Evolutionary conservation across 768 basidiomycete species (phyloP).

Genomic region (Butyriboletus loyo): DNA sequence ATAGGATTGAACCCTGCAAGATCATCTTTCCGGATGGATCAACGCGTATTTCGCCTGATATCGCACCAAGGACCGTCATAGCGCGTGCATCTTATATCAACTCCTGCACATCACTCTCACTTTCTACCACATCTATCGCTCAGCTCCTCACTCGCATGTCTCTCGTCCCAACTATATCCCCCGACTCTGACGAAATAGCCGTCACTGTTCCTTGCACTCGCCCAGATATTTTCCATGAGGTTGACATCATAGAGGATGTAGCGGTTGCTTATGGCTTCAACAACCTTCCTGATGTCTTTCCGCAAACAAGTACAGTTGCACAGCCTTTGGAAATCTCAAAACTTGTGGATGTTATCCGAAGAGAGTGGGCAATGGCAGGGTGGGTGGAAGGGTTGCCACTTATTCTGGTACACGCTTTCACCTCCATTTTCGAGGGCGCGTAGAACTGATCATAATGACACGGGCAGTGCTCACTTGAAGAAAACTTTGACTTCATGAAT

Average conservation of each 20-base stretch:
- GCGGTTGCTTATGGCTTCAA: constrained; percentile 99
- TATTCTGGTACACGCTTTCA: constrained; percentile 61
- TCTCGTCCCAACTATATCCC: constrained; percentile 49
- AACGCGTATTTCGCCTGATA: constrained; percentile 73
- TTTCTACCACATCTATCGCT: constrained; percentile 63
- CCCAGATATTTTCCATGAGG: constrained; percentile 96
- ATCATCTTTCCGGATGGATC: constrained; percentile 78
- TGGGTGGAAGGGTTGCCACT: constrained; percentile 96
- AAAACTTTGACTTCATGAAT: constrained; percentile 95
- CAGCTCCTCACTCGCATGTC: constrained; percentile 84
- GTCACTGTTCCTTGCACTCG: constrained; percentile 91
- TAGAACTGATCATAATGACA: constrained; percentile 2
- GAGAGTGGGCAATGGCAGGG: constrained; percentile 91
- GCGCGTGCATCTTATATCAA: constrained; percentile 92
- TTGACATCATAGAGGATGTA: constrained; percentile 97
- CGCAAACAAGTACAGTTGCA: constrained; percentile 90
- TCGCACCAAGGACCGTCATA: constrained; percentile 65
- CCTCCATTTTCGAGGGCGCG: neutral
- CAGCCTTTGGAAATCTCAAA: constrained; percentile 89
- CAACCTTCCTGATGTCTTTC: constrained; percentile 90
- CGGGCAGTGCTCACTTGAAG: constrained; percentile 91
- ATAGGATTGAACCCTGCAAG: constrained; percentile 90
- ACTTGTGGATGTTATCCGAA: constrained; percentile 81
- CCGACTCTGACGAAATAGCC: constrained; percentile 58
- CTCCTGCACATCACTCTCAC: constrained; percentile 84